Percentiles rank a stretch among this genome's conserved stretches.
These are phyloP conservation scores for Teratosphaeria destructans DNA, from an alignment of 2,329 filamentous ascomycete species.

Conservation along the genomic window DNA sequence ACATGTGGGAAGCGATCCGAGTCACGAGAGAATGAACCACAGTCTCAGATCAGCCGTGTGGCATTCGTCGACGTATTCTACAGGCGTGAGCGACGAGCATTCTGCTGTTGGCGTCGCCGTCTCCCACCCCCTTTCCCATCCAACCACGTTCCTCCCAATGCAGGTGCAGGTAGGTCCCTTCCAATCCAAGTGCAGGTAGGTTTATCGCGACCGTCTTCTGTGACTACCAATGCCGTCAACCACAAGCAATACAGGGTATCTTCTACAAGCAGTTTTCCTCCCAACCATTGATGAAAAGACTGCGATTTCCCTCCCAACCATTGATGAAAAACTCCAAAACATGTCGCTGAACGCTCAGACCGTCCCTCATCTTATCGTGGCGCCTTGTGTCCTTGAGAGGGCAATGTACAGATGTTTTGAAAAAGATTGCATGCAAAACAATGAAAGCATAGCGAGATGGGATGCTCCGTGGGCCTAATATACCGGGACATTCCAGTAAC, in stretches of 20 bases:
- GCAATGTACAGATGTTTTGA: not conserved
- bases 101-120: not conserved
- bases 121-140: not conserved
- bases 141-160: not conserved
- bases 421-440: not conserved
- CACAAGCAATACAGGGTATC: not conserved
- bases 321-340: not conserved
- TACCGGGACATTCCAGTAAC: conserved; percentile 10
- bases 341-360: not conserved
- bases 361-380: not conserved
- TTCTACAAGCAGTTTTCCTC: not conserved
- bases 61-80: not conserved
- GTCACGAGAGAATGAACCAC: not conserved
- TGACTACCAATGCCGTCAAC: not conserved
- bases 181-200: not conserved
- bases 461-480: conserved; percentile 5
- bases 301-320: not conserved
- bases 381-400: not conserved
- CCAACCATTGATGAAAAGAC: not conserved
- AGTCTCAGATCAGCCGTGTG: not conserved
- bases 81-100: not conserved
- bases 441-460: too few species aligned
- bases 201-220: not conserved
- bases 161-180: not conserved
- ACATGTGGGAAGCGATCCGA: not conserved